phyloP scores from a whole-genome alignment of 2,329 filamentous ascomycete species.

The Parascedosporium putredinis region DNA sequence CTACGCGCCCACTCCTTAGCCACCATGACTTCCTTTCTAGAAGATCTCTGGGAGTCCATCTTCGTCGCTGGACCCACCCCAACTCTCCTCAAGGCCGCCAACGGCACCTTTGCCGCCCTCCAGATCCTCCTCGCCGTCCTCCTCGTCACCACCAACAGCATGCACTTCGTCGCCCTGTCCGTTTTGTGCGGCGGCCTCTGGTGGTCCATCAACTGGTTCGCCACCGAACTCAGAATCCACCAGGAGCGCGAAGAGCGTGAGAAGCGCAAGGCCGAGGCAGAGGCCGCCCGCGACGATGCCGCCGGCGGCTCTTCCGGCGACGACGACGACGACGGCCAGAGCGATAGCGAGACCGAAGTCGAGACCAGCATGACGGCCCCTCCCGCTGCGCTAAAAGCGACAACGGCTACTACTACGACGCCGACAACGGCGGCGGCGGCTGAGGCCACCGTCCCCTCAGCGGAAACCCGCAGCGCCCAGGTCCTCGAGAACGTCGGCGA shows the following conservation, averaged over 20 bases:
- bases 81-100: slow-evolving; percentile 79
- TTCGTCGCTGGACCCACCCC: slow-evolving; percentile 89
- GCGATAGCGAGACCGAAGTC: slow-evolving; percentile 41
- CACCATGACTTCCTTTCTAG: slow-evolving; percentile 51
- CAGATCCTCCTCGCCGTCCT: slow-evolving; percentile 69
- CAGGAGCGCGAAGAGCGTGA: slow-evolving; percentile 30
- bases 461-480: slow-evolving; percentile 10
- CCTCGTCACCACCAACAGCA: slow-evolving; percentile 70
- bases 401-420: slow-evolving; percentile 28
- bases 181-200: slow-evolving; percentile 71
- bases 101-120: slow-evolving; percentile 76
- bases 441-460: slow-evolving; percentile 15
- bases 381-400: slow-evolving; percentile 25
- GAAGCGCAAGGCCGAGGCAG: slow-evolving; percentile 30
- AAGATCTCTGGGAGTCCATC: slow-evolving; percentile 80
- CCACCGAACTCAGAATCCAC: slow-evolving; percentile 46
- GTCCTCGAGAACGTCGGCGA: slow-evolving; percentile 19
- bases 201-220: slow-evolving; percentile 97
- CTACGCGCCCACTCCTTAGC: no score
- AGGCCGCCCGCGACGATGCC: slow-evolving; percentile 21
- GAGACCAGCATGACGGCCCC: slow-evolving; percentile 28
- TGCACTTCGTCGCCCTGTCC: slow-evolving; percentile 81
- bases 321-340: slow-evolving; percentile 12
- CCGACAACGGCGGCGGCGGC: slow-evolving; percentile 22
- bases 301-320: slow-evolving; percentile 16